These are phyloP conservation scores for Scedosporium minutisporum DNA, from an alignment of 2,329 filamentous ascomycete species.

Conservation along the genomic window DNA sequence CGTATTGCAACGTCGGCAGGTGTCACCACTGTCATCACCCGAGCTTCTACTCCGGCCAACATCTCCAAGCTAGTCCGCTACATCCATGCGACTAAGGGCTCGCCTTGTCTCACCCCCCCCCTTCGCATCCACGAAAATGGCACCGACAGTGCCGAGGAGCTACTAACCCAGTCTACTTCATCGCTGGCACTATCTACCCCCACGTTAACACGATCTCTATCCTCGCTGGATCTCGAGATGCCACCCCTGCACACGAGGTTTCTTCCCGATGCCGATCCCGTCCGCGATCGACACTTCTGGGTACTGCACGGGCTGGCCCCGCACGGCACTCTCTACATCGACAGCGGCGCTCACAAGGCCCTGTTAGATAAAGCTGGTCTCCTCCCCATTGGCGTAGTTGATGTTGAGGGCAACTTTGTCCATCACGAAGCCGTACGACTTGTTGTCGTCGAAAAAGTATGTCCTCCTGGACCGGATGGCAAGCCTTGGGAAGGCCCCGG, in stretches of 20 bases:
- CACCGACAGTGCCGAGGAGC: conserved; percentile 10
- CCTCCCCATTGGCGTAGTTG: conserved; percentile 81
- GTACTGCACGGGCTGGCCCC: conserved; percentile 84
- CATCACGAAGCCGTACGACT: conserved; percentile 89
- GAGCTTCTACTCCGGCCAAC: conserved; percentile 87
- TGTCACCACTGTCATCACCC: conserved; percentile 91
- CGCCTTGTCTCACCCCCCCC: conserved; percentile 13
- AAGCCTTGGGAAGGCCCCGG: conserved; percentile 42
- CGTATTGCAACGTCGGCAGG: conserved; percentile 86
- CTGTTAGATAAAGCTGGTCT: conserved; percentile 77
- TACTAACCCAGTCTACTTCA: conserved; percentile 20
- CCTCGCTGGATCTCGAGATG: conserved; percentile 24
- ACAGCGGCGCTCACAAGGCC: conserved; percentile 76
- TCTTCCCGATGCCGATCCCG: conserved; percentile 71
- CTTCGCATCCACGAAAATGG: conserved; percentile 3
- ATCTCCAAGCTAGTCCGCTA: conserved; percentile 80
- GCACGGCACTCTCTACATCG: conserved; percentile 86
- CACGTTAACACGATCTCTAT: conserved; percentile 26
- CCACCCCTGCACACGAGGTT: conserved; percentile 85
- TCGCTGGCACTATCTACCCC: conserved; percentile 14
- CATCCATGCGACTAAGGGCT: conserved; percentile 46
- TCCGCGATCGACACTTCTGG: conserved; percentile 95
- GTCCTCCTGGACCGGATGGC: conserved; percentile 27
- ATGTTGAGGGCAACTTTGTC: conserved; percentile 78
- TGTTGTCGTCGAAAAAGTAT: conserved; percentile 61